Evolutionary conservation across 208 protist species (phyloP).

Genomic region (Leishmania gerbilli): DNA sequence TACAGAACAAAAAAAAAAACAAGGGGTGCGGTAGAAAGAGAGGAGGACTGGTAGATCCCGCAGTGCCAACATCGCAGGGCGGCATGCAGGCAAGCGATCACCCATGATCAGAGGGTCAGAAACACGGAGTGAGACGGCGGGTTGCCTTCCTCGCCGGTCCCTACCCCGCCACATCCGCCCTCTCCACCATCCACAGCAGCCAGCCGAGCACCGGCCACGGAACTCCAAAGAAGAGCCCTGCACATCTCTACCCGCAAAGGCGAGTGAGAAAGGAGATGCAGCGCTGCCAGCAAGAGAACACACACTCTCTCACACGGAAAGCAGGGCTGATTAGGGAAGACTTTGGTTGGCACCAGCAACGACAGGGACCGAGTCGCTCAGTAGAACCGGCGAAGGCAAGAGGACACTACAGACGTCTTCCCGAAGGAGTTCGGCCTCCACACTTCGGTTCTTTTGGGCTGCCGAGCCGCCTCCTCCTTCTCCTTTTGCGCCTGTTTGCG

Average conservation of each 20-base stretch:
- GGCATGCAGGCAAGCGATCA: background rate
- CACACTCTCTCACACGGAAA: background rate
- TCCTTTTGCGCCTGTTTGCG: slow-evolving; percentile 32
- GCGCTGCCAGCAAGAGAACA: slow-evolving; percentile 7
- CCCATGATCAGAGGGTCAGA: background rate
- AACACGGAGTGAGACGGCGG: background rate
- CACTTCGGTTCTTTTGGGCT: slow-evolving; percentile 39
- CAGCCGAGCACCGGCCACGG: background rate
- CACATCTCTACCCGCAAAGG: background rate
- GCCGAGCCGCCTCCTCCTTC: slow-evolving; percentile 32
- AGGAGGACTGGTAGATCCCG: background rate
- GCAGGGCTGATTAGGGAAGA: background rate
- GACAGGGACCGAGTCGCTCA: slow-evolving; percentile 17
- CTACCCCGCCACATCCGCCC: background rate
- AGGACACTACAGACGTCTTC: slow-evolving; percentile 77
- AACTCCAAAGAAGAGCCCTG: background rate
- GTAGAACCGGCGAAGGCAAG: slow-evolving; percentile 83
- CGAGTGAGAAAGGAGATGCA: slow-evolving; percentile 12
- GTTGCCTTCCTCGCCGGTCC: background rate
- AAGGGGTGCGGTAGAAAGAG: background rate
- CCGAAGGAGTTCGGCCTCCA: slow-evolving; percentile 86
- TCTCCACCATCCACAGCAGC: background rate
- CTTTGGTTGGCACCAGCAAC: too few relatives aligned
- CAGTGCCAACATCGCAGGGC: background rate
- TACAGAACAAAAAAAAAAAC: background rate